phyloP scores from a whole-genome alignment of 345 rosid genomes.

The Cardamine resedifolia region DNA sequence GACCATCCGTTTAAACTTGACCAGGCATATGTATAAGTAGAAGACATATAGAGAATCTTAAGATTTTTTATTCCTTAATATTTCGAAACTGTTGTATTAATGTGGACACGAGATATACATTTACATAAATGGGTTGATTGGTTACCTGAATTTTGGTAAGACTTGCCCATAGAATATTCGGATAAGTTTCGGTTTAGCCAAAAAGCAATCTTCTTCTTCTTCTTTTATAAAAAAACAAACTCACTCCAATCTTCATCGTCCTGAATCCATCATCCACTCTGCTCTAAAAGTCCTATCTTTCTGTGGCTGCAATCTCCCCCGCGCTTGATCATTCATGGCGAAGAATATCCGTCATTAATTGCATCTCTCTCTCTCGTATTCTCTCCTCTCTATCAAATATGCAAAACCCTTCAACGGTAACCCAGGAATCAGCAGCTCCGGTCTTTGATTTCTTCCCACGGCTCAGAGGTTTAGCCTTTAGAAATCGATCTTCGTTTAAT shows the following conservation, averaged over 20 bases:
- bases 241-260: constrained; percentile 7
- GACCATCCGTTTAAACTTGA: constrained; percentile 2
- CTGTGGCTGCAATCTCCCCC: constrained; percentile 25
- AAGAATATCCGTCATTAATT: background rate
- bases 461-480: constrained; percentile 51
- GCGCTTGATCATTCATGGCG: constrained; percentile 13
- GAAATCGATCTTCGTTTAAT: constrained; percentile 39
- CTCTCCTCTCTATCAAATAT: constrained; percentile 35
- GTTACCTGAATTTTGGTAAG: constrained; percentile 17
- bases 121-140: constrained; percentile 21
- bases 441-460: constrained; percentile 52
- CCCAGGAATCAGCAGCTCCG: constrained; percentile 56
- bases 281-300: constrained; percentile 15
- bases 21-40: background rate
- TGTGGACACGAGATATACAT: constrained; percentile 10
- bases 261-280: constrained; percentile 14
- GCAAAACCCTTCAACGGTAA: constrained; percentile 63
- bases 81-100: background rate
- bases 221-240: background rate
- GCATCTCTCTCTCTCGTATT: background rate
- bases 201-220: background rate
- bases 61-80: background rate
- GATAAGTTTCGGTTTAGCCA: constrained; percentile 28
- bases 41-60: background rate
- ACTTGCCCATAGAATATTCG: constrained; percentile 19